phyloP scores from a whole-genome alignment of 140 eudicot species.

The Senecio squalidus region DNA sequence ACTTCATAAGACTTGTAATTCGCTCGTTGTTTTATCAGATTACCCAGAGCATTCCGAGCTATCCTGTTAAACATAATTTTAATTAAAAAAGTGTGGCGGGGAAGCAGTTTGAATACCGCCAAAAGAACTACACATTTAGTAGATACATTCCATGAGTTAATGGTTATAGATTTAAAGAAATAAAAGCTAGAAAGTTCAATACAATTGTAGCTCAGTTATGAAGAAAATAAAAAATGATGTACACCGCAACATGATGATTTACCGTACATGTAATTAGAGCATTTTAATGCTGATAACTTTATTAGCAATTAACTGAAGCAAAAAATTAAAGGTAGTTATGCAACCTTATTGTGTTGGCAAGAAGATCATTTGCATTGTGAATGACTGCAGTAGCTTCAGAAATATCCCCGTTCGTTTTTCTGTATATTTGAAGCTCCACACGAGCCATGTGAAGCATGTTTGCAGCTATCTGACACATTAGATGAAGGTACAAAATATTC shows the following conservation, averaged over 20 bases:
- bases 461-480: constrained; percentile 52
- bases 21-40: constrained; percentile 29
- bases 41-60: constrained; percentile 42
- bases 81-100: no score
- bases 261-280: not conserved
- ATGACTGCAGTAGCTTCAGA: constrained; percentile 49
- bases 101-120: no score
- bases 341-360: constrained; percentile 57
- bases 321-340: not conserved
- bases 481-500: constrained; percentile 8
- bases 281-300: not conserved
- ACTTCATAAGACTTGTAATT: constrained; percentile 24
- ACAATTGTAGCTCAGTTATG: no score
- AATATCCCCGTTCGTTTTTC: constrained; percentile 26
- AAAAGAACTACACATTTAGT: no score
- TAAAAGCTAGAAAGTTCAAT: no score
- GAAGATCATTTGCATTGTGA: constrained; percentile 53
- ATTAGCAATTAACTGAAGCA: not conserved
- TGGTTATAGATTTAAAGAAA: no score
- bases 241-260: not conserved
- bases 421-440: constrained; percentile 47
- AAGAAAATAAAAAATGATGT: no score
- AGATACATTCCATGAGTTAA: no score
- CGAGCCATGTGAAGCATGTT: constrained; percentile 71
- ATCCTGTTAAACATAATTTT: constrained; percentile 49